These are phyloP conservation scores for Xerophyta viscosa DNA, from an alignment of 106 monocot species.

Conservation along the genomic window DNA sequence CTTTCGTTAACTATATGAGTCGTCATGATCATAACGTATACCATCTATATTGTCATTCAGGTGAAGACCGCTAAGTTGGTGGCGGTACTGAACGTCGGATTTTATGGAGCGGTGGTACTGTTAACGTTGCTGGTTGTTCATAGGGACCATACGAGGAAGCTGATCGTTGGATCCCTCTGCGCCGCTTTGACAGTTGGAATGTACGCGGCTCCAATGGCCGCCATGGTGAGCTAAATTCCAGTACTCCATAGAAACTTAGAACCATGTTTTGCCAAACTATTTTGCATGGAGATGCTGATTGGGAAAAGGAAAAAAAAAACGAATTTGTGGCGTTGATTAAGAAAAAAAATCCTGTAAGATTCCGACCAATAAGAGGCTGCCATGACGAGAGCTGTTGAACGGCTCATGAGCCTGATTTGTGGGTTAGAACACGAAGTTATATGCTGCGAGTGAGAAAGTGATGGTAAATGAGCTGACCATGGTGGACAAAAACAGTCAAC, in stretches of 20 bases:
- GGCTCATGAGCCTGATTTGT: too few relatives aligned
- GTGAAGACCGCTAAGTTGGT: constrained; percentile 20
- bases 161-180: constrained; percentile 21
- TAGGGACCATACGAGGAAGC: constrained; percentile 14
- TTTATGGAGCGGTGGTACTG: constrained; percentile 23
- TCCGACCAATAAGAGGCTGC: too few relatives aligned
- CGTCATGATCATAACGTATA: too few relatives aligned
- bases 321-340: too few relatives aligned
- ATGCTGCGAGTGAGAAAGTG: too few relatives aligned
- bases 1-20: too few relatives aligned
- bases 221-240: constrained; percentile 20
- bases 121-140: constrained; percentile 16
- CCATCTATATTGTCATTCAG: constrained; percentile 12
- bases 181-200: constrained; percentile 35
- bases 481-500: too few relatives aligned
- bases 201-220: constrained; percentile 38
- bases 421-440: too few relatives aligned
- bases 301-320: too few relatives aligned
- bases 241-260: not conserved
- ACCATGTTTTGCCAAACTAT: not conserved
- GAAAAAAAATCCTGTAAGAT: too few relatives aligned
- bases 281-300: not conserved
- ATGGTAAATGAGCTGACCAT: too few relatives aligned
- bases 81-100: constrained; percentile 21
- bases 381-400: too few relatives aligned